Base-by-base conservation (phyloP, 2,329 filamentous ascomycete species). In the Colletotrichum theobromicola region DNA sequence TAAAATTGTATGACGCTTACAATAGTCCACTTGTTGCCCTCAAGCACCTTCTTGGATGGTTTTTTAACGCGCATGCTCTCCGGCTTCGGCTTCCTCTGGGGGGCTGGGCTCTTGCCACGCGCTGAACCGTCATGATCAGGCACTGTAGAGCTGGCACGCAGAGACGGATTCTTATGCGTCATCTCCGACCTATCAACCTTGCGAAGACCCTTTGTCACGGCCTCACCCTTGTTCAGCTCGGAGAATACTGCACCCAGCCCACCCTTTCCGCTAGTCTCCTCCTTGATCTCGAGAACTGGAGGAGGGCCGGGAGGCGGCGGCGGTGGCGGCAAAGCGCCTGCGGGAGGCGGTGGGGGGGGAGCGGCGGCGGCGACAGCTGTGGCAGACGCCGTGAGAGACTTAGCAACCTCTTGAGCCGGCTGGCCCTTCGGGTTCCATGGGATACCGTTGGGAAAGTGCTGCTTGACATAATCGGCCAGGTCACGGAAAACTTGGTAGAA, bases 171-270 rank as follows among this genome's bases (percentile, higher is more conserved):
- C 88, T 98, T 98, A 86, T 99, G 97, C 75, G 97, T 99, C 96
- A 98, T 98, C 84, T 98, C 90, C 68, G 94, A 97, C 82, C 93
- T 94, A 86, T 98, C 96, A 64, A 99, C 97, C 88, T 98, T 99
- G 78, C 94, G 94, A 42, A 99, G 89, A 35, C 94, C 93, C 77
- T 94, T 92, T 5, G 97, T 99, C 74, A 99, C 94, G n/a, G 91
- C 89, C 75, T 94, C 92, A 72, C 97, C 97, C 82, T 94, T 93
- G 85, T 98, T 98, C 67, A 99, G 87, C 78, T 98, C 94, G 53
- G 93, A 93, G 83, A 99, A 99, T 4, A 99, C 95, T 28, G 96
- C 95, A 26, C 92, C 92, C 83, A 98, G 92, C 70, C 96, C 95
- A 32, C 89, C 84, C 9, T 84, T 84, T 46, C 87, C 83, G 21